Conservation (phyloP, 2,329 filamentous ascomycete genomes). For the Aulographum hederae region DNA sequence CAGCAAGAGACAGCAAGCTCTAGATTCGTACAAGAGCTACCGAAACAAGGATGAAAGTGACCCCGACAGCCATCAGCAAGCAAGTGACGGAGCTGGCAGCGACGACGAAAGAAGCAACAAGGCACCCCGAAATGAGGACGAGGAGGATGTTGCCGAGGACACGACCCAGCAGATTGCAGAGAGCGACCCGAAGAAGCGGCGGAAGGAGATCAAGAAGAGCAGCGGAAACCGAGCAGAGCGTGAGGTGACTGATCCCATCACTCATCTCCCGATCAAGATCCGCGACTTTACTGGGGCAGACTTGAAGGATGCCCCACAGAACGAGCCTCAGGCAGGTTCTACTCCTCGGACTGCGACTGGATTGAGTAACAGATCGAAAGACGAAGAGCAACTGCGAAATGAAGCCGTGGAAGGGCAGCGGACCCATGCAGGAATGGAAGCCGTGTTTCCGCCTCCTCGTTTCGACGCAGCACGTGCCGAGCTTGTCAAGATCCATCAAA, state of each 20-base stretch:
- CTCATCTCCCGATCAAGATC: slow-evolving; percentile 48
- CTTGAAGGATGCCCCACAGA: slow-evolving; percentile 29
- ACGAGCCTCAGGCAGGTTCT: slow-evolving; percentile 22
- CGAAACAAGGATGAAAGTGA: slow-evolving; percentile 6
- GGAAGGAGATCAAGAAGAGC: slow-evolving; percentile 31
- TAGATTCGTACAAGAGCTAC: slow-evolving; percentile 16
- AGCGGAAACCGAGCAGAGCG: slow-evolving; percentile 29
- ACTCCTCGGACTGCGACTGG: slow-evolving; percentile 25
- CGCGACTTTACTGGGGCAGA: slow-evolving; percentile 51
- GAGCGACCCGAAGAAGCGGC: slow-evolving; percentile 24
- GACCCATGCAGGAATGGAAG: slow-evolving; percentile 26
- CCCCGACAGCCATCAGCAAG: background rate
- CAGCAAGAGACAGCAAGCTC: slow-evolving; percentile 16
- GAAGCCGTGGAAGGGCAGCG: slow-evolving; percentile 24
- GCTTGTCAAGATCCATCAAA: slow-evolving; percentile 21
- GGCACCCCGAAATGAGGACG: slow-evolving; percentile 15
- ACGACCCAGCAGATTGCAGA: slow-evolving; percentile 24
- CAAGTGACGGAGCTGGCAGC: background rate
- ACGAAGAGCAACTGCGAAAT: slow-evolving; percentile 20
- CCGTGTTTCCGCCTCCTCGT: slow-evolving; percentile 34
- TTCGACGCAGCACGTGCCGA: slow-evolving; percentile 27
- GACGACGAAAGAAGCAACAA: slow-evolving; percentile 5
- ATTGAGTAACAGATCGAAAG: slow-evolving; percentile 25
- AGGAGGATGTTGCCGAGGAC: slow-evolving; percentile 14
- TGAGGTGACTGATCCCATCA: slow-evolving; percentile 55